A percentile compares a stretch with the other conserved stretches of the same genome.
Conservation (phyloP, 164 flowering plant species). For the Umbellularia californica region DNA sequence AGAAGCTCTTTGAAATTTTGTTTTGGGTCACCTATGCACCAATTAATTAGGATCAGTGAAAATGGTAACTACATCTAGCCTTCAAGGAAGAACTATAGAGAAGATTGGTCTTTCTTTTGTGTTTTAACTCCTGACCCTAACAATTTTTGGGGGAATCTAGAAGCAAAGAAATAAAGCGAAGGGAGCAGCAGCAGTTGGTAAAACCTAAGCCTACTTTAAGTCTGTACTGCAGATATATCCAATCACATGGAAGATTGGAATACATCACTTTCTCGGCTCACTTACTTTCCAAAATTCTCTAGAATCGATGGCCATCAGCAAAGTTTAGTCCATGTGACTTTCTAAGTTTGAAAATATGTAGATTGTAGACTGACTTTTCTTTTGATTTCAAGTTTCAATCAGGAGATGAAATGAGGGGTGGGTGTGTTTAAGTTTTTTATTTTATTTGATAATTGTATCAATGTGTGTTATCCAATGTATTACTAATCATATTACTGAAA, state of each 20-base stretch:
- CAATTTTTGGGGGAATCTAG: neutral
- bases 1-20: no score
- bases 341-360: conserved; percentile 1
- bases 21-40: no score
- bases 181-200: conserved; percentile 3
- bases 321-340: conserved; percentile 23
- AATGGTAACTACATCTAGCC: no score
- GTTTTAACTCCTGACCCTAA: no score
- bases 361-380: neutral
- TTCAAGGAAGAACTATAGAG: no score
- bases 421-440: no score
- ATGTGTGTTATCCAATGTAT: neutral
- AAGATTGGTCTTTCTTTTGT: no score
- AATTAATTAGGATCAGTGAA: no score
- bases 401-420: neutral
- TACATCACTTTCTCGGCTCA: conserved; percentile 18
- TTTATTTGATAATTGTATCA: no score
- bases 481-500: no score
- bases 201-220: conserved; percentile 20
- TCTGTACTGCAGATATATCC: conserved; percentile 24
- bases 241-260: conserved; percentile 32
- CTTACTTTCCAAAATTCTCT: conserved; percentile 39
- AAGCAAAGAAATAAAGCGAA: neutral
- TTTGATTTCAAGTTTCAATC: neutral
- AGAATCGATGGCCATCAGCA: conserved; percentile 23